phyloP scores from a whole-genome alignment of 208 protist species.

The Trypanosoma cruzi region DNA sequence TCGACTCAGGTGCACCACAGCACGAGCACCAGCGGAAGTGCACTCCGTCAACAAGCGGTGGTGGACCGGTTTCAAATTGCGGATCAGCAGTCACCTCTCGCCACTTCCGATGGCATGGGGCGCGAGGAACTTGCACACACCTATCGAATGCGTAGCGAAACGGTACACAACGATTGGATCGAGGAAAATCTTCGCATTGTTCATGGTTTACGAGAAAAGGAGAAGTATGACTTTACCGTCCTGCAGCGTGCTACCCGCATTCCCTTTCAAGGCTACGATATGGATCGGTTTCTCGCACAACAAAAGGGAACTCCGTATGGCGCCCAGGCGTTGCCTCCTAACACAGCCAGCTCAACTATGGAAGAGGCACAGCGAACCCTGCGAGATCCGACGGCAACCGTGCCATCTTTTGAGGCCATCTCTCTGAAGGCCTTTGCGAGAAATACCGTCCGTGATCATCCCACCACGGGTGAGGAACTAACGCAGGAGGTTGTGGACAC shows the following conservation, averaged over 20 bases:
- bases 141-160: neutral
- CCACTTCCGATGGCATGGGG: conserved; percentile 23
- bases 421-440: conserved; percentile 45
- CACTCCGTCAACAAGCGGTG: conserved; percentile 47
- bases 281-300: conserved; percentile 76
- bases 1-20: conserved; percentile 63
- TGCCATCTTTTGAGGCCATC: conserved; percentile 40
- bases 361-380: conserved; percentile 76
- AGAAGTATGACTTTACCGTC: conserved; percentile 82
- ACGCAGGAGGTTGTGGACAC: conserved; percentile 50
- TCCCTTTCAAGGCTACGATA: conserved; percentile 87
- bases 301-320: conserved; percentile 72
- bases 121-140: conserved; percentile 33
- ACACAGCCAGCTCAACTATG: conserved; percentile 57
- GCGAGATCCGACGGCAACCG: conserved; percentile 28
- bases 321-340: conserved; percentile 62
- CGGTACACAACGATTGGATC: conserved; percentile 41
- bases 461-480: conserved; percentile 76
- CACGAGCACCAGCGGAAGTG: conserved; percentile 44
- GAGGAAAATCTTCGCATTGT: conserved; percentile 69
- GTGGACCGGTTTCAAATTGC: conserved; percentile 52
- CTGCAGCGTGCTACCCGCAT: conserved; percentile 65
- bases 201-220: conserved; percentile 79
- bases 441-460: conserved; percentile 72
- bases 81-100: conserved; percentile 10